Conservation (phyloP, 1,284 basidiomycete species). For the Ceratobasidium sp. region DNA sequence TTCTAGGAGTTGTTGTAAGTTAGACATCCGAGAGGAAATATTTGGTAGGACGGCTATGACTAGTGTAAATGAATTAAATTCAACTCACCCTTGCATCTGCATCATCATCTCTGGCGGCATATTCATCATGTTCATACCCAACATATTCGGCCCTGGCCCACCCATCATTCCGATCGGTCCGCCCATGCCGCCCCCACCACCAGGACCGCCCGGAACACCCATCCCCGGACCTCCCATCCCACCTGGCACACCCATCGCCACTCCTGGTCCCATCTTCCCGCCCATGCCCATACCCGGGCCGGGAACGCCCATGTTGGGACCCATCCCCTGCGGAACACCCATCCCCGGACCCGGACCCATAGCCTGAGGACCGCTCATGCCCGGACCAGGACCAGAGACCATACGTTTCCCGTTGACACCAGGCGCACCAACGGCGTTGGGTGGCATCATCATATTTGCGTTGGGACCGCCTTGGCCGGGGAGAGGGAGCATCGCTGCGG, state of each 20-base stretch:
- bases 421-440: constrained; percentile 53
- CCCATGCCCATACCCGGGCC: constrained; percentile 60
- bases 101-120: constrained; percentile 46
- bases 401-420: constrained; percentile 67
- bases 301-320: constrained; percentile 32
- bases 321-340: constrained; percentile 54
- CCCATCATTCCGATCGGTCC: constrained; percentile 52
- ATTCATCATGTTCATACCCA: constrained; percentile 49
- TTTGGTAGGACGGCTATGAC: not conserved
- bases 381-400: constrained; percentile 56
- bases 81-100: constrained; percentile 41
- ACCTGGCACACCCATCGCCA: constrained; percentile 32
- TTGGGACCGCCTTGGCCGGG: constrained; percentile 59
- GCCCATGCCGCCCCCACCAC: constrained; percentile 27
- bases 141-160: constrained; percentile 53
- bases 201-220: constrained; percentile 42
- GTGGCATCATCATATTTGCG: constrained; percentile 52
- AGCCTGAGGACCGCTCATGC: constrained; percentile 61
- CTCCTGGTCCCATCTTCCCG: constrained; percentile 46
- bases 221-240: constrained; percentile 51
- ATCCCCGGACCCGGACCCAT: constrained; percentile 60
- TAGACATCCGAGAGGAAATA: no score
- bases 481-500: constrained; percentile 76
- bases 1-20: constrained; percentile 8
- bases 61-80: not conserved